A percentile compares a stretch with the other conserved stretches of the same genome.
Conservation (phyloP, 1,139 yeast species). For the Yamadazyma trypodendri region DNA sequence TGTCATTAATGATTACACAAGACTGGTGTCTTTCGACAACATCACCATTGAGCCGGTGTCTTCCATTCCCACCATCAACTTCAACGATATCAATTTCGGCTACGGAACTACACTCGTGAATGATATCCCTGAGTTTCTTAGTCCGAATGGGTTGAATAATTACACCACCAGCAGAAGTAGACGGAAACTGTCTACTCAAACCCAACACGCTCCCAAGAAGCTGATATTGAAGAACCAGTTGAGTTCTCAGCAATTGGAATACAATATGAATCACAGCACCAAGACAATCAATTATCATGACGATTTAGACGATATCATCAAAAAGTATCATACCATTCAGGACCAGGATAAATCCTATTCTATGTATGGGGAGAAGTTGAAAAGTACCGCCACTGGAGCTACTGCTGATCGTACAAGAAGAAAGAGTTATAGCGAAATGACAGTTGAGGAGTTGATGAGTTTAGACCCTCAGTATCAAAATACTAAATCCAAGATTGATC, state of each 20-base stretch:
- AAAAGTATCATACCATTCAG: slow-evolving; percentile 9
- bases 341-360: slow-evolving; percentile 4
- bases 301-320: slow-evolving; percentile 22
- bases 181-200: slow-evolving; percentile 18
- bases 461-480: slow-evolving; percentile 55
- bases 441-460: slow-evolving; percentile 60
- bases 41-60: slow-evolving; percentile 16
- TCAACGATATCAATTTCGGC: slow-evolving; percentile 18
- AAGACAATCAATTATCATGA: slow-evolving; percentile 23
- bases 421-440: slow-evolving; percentile 62
- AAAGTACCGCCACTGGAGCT: slow-evolving; percentile 2
- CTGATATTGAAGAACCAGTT: slow-evolving; percentile 43
- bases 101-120: slow-evolving; percentile 15
- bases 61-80: slow-evolving; percentile 5
- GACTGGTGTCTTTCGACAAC: slow-evolving; percentile 49
- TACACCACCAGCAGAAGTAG: slow-evolving; percentile 10
- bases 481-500: slow-evolving; percentile 33
- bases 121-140: slow-evolving; percentile 12
- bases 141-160: slow-evolving; percentile 2
- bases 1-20: slow-evolving; percentile 15
- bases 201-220: slow-evolving; percentile 20
- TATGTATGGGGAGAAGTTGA: slow-evolving; percentile 7
- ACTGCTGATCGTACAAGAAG: slow-evolving; percentile 27
- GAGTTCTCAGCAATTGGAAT: slow-evolving; percentile 28
- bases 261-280: slow-evolving; percentile 19